These are phyloP conservation scores for Quercus ilex DNA, from an alignment of 306 rosid genomes.

Conservation along the genomic window DNA sequence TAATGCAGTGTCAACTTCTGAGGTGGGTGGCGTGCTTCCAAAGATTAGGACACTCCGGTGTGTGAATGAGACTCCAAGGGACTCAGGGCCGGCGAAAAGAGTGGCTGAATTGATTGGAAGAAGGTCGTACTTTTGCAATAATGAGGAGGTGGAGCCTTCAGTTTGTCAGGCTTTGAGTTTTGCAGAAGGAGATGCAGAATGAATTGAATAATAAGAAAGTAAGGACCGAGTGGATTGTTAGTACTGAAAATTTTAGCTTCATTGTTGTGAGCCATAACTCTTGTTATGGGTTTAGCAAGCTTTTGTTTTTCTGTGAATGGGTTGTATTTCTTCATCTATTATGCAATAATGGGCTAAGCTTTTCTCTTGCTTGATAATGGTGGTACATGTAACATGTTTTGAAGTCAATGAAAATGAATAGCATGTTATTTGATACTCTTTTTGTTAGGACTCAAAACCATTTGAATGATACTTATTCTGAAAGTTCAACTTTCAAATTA, in stretches of 20 bases:
- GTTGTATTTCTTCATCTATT: not conserved
- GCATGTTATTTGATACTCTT: not conserved
- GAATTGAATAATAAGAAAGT: not conserved
- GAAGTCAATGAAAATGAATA: not conserved
- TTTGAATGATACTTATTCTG: not conserved
- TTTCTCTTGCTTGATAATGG: slow-evolving; percentile 1
- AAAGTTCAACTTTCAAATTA: not conserved
- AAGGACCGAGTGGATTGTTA: not conserved
- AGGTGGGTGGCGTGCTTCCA: slow-evolving; percentile 43
- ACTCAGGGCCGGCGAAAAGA: slow-evolving; percentile 81
- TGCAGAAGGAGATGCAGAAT: slow-evolving; percentile 42
- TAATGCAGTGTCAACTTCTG: not conserved
- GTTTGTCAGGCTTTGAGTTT: slow-evolving; percentile 63
- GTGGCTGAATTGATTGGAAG: slow-evolving; percentile 59
- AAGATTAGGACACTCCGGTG: slow-evolving; percentile 49
- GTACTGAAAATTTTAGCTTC: slow-evolving; percentile 13
- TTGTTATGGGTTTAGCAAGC: slow-evolving; percentile 14
- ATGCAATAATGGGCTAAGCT: not conserved
- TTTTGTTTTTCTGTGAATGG: not conserved
- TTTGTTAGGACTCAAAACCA: not conserved
- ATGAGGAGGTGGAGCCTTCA: slow-evolving; percentile 28
- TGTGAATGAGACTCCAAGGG: slow-evolving; percentile 62
- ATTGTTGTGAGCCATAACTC: slow-evolving; percentile 8
- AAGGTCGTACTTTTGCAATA: slow-evolving; percentile 39
- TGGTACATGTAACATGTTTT: not conserved